A percentile compares a stretch with the other conserved stretches of the same genome.
Evolutionary conservation across 2,329 filamentous ascomycete species (phyloP).

Genomic region (Aspergillus versicolor): DNA sequence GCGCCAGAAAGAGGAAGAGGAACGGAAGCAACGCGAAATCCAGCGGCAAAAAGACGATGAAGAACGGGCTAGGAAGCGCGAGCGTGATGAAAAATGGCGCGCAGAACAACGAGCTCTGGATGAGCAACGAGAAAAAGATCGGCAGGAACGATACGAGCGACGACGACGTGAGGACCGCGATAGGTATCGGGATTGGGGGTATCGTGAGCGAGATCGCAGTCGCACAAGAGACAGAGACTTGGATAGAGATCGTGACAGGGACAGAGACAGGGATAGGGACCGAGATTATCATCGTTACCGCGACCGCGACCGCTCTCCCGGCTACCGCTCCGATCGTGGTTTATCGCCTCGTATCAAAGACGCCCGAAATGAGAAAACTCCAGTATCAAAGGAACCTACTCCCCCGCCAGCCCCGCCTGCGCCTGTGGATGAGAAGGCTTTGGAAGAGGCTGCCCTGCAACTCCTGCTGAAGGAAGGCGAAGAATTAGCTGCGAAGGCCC

Average conservation of each 20-base stretch:
- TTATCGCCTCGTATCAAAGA: constrained; percentile 31
- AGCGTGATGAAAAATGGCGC: constrained; percentile 49
- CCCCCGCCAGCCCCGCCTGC: constrained; percentile 26
- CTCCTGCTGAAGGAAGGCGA: constrained; percentile 56
- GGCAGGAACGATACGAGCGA: constrained; percentile 47
- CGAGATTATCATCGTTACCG: constrained; percentile 26
- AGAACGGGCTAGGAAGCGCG: constrained; percentile 50
- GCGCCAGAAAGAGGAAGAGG: constrained; percentile 43
- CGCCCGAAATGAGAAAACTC: constrained; percentile 31
- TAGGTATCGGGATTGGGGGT: constrained; percentile 41
- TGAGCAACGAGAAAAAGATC: constrained; percentile 53
- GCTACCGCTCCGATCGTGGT: constrained; percentile 34
- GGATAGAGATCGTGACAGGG: constrained; percentile 26
- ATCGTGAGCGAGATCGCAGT: constrained; percentile 35
- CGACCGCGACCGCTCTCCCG: constrained; percentile 32
- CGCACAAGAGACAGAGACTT: constrained; percentile 33
- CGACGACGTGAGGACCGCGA: constrained; percentile 48
- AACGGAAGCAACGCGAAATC: constrained; percentile 43
- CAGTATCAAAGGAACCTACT: constrained; percentile 34
- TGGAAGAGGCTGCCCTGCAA: constrained; percentile 57
- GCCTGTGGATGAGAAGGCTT: constrained; percentile 52
- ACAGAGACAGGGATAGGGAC: constrained; percentile 3
- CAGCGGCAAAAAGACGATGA: constrained; percentile 46
- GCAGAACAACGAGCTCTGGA: constrained; percentile 53
- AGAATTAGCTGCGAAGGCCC: constrained; percentile 53